phyloP scores from a whole-genome alignment of 139 green algal species.

The Chlamydomonas sp. region DNA sequence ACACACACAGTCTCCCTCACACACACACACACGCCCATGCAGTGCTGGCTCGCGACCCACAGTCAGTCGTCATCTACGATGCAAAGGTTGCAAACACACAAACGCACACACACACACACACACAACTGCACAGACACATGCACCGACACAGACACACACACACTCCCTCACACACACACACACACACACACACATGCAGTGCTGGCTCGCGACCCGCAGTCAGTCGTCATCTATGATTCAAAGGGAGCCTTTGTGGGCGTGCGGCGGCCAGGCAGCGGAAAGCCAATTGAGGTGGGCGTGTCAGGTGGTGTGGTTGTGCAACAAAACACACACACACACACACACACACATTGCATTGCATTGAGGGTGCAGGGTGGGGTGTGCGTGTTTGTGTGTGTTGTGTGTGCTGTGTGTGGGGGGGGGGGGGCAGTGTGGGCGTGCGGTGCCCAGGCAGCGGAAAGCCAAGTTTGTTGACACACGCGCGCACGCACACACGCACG shows the following conservation, averaged over 20 bases:
- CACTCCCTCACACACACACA: neutral
- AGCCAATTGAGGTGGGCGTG: conserved; percentile 56
- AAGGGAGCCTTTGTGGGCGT: conserved; percentile 90
- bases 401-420: neutral
- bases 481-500: neutral
- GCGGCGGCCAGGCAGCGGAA: conserved; percentile 71
- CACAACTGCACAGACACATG: too few relatives aligned
- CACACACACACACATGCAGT: conserved; percentile 45
- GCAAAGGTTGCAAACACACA: too few relatives aligned
- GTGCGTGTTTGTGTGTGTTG: neutral
- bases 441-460: neutral
- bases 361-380: neutral
- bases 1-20: too few relatives aligned
- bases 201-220: conserved; percentile 83
- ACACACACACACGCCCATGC: too few relatives aligned
- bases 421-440: neutral
- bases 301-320: neutral
- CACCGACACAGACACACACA: too few relatives aligned
- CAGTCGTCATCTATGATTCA: conserved; percentile 81
- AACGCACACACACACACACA: too few relatives aligned
- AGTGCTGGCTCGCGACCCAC: too few relatives aligned
- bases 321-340: neutral
- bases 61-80: too few relatives aligned
- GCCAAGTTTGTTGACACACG: neutral
- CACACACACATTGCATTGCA: neutral